Percentiles rank a stretch among this genome's conserved stretches.
These are phyloP conservation scores for Brachypodium distachyon DNA, from an alignment of 202 grass and related monocot species.

Conservation along the genomic window DNA sequence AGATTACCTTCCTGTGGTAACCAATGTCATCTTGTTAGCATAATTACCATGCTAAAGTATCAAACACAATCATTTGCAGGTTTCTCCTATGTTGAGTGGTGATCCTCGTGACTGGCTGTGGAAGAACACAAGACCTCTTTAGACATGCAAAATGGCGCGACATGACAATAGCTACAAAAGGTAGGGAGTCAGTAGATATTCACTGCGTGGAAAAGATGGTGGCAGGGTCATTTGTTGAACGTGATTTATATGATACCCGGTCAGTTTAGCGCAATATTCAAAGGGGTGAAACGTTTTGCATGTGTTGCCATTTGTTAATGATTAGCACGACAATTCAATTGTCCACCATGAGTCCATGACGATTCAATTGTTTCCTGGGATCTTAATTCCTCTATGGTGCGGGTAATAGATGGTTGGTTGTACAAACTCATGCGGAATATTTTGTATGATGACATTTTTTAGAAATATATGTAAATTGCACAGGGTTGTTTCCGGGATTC, in stretches of 20 bases:
- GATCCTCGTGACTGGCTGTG: conserved; percentile 64
- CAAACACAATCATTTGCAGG: conserved; percentile 26
- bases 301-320: background rate
- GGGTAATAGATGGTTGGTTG: background rate
- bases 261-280: background rate
- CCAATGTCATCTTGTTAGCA: background rate
- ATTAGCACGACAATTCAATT: background rate
- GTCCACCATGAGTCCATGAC: too few species aligned
- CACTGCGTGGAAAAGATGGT: background rate
- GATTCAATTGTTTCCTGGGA: background rate
- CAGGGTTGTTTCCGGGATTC: background rate
- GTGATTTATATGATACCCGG: background rate
- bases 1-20: background rate
- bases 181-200: background rate
- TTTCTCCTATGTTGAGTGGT: conserved; percentile 63
- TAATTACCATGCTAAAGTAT: background rate
- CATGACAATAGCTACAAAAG: background rate
- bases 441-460: background rate
- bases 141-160: background rate
- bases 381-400: background rate
- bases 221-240: background rate
- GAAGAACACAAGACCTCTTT: conserved; percentile 71
- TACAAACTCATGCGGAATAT: background rate
- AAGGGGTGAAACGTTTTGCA: background rate
- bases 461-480: background rate